phyloP scores from a whole-genome alignment of 345 rosid species.

The Firmiana major region DNA sequence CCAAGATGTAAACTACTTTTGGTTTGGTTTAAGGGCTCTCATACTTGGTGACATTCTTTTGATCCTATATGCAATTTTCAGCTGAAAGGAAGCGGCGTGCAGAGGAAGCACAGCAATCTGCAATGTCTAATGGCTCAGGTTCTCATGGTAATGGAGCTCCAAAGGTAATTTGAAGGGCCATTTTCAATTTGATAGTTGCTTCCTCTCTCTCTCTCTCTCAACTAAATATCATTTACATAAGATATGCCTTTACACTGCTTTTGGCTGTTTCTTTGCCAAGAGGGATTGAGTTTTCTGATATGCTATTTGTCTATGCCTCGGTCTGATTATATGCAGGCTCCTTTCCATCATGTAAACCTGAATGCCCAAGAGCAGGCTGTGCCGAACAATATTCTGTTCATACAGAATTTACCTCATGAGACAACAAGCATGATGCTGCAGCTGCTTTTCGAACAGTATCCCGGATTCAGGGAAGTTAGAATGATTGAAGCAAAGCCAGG shows the following conservation, averaged over 20 bases:
- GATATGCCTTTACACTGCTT: neutral
- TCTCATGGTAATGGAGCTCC: conserved; percentile 48
- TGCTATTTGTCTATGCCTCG: neutral
- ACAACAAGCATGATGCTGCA: conserved; percentile 86
- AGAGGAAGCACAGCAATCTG: conserved; percentile 63
- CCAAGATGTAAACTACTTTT: neutral
- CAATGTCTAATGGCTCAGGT: conserved; percentile 53
- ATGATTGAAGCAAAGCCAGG: conserved; percentile 95
- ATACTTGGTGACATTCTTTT: neutral
- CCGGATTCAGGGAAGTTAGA: conserved; percentile 90
- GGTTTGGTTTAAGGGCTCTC: neutral
- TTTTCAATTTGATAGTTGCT: neutral
- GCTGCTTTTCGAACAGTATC: conserved; percentile 69
- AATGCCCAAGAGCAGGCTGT: conserved; percentile 53
- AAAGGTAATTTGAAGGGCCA: conserved; percentile 41
- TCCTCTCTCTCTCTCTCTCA: neutral
- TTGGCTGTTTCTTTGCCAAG: neutral
- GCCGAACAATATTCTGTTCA: conserved; percentile 82
- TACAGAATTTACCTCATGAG: conserved; percentile 87
- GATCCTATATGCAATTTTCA: conserved; percentile 27
- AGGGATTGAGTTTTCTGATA: neutral
- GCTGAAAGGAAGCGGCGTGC: conserved; percentile 77
- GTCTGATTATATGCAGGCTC: conserved; percentile 37
- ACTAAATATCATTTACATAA: neutral
- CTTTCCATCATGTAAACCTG: conserved; percentile 44